Base-by-base conservation (phyloP, 306 rosid species). In the Ammopiptanthus mongolicus region DNA sequence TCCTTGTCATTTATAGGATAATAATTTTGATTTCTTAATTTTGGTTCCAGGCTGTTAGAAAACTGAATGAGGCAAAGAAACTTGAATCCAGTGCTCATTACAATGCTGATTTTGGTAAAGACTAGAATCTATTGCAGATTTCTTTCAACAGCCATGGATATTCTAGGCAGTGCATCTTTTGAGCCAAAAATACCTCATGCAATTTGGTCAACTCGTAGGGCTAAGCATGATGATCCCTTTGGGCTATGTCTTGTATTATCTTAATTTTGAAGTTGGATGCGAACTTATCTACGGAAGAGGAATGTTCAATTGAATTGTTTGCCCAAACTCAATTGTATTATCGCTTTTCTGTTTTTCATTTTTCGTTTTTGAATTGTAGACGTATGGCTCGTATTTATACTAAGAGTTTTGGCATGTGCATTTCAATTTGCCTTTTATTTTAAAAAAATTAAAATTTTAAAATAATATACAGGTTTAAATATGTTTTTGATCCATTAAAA, bases 51-150 rank as follows among this genome's bases (percentile, higher is more conserved):
- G 99, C 99, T 73, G 99, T 95, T 19, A 85, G 99, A 52, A 95
- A 95, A 74, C 68, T 95, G 84, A 95, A 90, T 6, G 99, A 95
- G 64, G 97, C 97, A 21, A 95, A 95, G 93, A 95, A 95, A 77
- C 97, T 95, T 48, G 99, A 95, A 81, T 90, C 96, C 14, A 92
- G 89, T 28, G 86, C 98, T 6, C 99, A 90, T 80, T 95, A 95
- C 76, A 95, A 23, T 44, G 77, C 96, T 19, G 97, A 91, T 76
- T 95, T 95, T 47, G 97, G 97, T 25, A 95, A 95, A 78, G 97
- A 92, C 11, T 80, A 77, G 55, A 66, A 71, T 72, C 69, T 31
- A 6, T 57, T 41, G 65, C 46, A 12, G 64, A 77, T 57, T 72
- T 55, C 69, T 64, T 36, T 63, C 31, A 44, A 37, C 73, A 82